Conservation (phyloP, 2,329 filamentous ascomycete genomes). For the Claviceps pazoutovae region DNA sequence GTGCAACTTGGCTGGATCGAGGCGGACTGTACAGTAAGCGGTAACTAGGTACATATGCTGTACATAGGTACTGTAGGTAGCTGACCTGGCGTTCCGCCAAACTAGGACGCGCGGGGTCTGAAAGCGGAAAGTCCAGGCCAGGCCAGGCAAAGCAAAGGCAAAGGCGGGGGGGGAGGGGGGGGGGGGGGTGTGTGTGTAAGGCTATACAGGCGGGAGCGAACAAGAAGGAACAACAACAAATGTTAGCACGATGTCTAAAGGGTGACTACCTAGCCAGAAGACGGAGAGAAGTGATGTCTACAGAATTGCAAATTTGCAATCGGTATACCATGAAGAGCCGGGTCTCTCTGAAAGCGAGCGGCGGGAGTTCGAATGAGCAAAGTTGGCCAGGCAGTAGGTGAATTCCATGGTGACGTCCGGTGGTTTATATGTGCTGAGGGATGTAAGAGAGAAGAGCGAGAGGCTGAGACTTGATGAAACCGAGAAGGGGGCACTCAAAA, state of each 20-base stretch:
- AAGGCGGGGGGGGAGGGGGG: background rate
- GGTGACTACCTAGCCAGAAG: no score
- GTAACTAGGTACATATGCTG: background rate
- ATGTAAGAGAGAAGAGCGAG: background rate
- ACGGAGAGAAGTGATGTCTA: no score
- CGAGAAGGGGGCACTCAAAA: background rate
- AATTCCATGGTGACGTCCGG: no score
- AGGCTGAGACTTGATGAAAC: background rate
- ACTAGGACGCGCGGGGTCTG: background rate
- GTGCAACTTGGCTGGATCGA: conserved; percentile 7
- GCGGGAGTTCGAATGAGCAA: no score
- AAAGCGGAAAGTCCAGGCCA: background rate
- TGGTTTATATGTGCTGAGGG: no score
- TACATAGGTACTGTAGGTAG: background rate
- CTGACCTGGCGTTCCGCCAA: background rate
- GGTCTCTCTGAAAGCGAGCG: no score
- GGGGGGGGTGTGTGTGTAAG: background rate
- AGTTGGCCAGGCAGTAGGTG: no score
- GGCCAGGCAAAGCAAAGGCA: background rate
- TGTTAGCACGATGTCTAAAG: no score
- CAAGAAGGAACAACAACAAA: background rate
- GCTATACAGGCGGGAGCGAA: background rate
- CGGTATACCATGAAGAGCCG: no score
- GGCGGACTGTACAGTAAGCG: background rate
- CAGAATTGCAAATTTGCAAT: no score